phyloP scores from a whole-genome alignment of 257 asterid species.

The Lycium ferocissimum region DNA sequence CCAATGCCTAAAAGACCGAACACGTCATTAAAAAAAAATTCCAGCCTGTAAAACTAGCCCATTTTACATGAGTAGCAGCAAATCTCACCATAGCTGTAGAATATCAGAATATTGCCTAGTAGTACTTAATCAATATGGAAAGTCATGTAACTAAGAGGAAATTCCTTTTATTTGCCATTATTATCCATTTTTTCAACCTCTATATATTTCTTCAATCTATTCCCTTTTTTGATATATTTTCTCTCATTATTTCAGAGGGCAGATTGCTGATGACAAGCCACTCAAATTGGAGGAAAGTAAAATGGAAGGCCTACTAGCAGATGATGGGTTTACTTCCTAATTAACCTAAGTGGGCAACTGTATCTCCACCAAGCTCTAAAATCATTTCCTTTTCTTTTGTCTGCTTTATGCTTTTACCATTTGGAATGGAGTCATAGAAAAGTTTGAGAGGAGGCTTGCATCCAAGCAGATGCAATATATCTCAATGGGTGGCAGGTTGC shows the following conservation, averaged over 20 bases:
- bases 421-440: not conserved
- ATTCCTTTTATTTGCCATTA: not conserved
- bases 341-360: not conserved
- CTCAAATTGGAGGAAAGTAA: not conserved
- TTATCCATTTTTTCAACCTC: not conserved
- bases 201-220: not conserved
- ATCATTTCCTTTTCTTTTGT: not conserved
- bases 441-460: not conserved
- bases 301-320: not conserved
- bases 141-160: not conserved
- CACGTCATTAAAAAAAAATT: not conserved
- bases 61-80: not conserved
- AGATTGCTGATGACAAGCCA: not conserved
- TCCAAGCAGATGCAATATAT: not conserved
- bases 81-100: not conserved
- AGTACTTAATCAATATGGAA: not conserved
- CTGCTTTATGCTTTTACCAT: not conserved
- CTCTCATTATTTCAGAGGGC: not conserved
- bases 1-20: not conserved
- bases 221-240: not conserved
- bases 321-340: not conserved
- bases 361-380: not conserved
- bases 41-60: not conserved
- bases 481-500: not conserved
- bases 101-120: not conserved